Evolutionary conservation across 169 alveolate genomes (phyloP).

Genomic region (Theileria annulata): DNA sequence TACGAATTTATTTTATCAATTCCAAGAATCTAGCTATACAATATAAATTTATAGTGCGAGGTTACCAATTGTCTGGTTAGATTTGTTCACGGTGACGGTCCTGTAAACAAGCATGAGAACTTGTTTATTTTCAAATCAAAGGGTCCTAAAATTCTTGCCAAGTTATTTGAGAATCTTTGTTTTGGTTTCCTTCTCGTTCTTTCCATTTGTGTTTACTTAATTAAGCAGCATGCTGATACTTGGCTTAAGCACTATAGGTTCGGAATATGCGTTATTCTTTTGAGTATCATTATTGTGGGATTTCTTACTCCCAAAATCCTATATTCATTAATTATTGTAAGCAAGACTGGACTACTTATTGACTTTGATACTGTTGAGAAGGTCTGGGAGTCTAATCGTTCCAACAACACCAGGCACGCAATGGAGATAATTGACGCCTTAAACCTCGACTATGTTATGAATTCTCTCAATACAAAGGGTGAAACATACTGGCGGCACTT

Average conservation of each 20-base stretch:
- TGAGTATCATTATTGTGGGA: slow-evolving; percentile 5
- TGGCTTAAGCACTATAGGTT: neutral
- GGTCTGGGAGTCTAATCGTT: slow-evolving; percentile 29
- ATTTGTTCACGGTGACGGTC: slow-evolving; percentile 63
- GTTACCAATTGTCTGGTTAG: slow-evolving; percentile 41
- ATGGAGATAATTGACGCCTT: slow-evolving; percentile 57
- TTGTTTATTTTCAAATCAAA: slow-evolving; percentile 78
- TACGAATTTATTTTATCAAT: neutral
- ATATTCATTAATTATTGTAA: slow-evolving; percentile 52
- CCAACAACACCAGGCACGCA: slow-evolving; percentile 56
- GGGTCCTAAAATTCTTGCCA: slow-evolving; percentile 71
- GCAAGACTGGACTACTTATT: slow-evolving; percentile 52
- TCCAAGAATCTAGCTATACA: neutral
- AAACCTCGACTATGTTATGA: slow-evolving; percentile 33
- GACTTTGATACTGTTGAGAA: slow-evolving; percentile 39
- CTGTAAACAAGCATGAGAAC: slow-evolving; percentile 81
- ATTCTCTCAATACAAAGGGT: slow-evolving; percentile 42
- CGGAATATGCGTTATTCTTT: neutral
- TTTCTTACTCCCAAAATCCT: slow-evolving; percentile 42
- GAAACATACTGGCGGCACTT: slow-evolving; percentile 54
- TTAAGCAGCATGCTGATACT: slow-evolving; percentile 20
- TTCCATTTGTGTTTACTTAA: slow-evolving; percentile 42
- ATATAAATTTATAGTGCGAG: neutral
- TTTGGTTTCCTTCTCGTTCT: slow-evolving; percentile 32
- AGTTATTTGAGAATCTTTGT: slow-evolving; percentile 16